Evolutionary conservation across 202 grass and related monocot genomes (phyloP).

Genomic region (Eragrostis tef): DNA sequence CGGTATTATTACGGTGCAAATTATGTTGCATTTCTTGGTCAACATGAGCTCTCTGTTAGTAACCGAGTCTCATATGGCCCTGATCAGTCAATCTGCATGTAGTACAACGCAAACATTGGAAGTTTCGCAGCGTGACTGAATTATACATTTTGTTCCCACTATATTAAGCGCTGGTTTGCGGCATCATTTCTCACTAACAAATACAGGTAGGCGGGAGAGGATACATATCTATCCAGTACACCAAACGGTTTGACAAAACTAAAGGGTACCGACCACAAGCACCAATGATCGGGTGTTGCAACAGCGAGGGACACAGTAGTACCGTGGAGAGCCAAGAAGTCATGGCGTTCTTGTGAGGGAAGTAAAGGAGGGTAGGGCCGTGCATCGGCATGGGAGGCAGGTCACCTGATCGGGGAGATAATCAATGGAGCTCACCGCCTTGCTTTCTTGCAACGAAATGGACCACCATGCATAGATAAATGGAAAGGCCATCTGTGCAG

Average conservation of each 20-base stretch:
- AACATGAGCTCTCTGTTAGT: too few species aligned
- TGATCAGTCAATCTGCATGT: too few species aligned
- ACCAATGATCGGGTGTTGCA: background rate
- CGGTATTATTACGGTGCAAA: too few species aligned
- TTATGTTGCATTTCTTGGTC: too few species aligned
- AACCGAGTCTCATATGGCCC: too few species aligned
- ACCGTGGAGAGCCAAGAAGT: background rate
- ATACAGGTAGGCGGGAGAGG: background rate
- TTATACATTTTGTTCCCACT: too few species aligned
- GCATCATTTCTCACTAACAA: background rate
- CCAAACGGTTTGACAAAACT: too few species aligned
- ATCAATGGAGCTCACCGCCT: conserved; percentile 24
- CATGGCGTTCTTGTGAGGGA: conserved; percentile 36
- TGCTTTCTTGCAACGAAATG: conserved; percentile 10
- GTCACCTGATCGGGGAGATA: background rate
- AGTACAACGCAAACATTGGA: too few species aligned
- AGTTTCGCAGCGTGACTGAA: too few species aligned
- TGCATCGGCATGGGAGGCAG: background rate
- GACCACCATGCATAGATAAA: background rate
- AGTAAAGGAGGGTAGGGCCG: conserved; percentile 33
- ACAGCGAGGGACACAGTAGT: background rate
- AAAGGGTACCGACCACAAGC: background rate
- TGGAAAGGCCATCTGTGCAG: too few species aligned
- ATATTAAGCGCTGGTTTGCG: background rate
- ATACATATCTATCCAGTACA: too few species aligned